phyloP scores from a whole-genome alignment of 148 eudicot genomes.

The Tetragonia tetragonoides region DNA sequence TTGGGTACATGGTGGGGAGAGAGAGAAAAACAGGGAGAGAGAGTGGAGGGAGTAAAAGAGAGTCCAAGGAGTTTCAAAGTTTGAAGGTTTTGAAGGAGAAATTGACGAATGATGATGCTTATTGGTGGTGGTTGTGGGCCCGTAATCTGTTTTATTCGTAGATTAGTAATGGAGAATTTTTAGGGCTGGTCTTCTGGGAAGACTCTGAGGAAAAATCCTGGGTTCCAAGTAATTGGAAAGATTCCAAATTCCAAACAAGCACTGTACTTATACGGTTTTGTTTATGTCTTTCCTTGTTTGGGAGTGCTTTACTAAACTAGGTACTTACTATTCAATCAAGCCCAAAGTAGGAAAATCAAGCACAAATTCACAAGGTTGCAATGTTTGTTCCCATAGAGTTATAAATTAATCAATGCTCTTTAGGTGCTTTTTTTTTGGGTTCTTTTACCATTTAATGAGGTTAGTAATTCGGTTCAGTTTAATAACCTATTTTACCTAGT shows the following conservation, averaged over 20 bases:
- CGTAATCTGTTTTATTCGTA: neutral
- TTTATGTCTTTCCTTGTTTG: neutral
- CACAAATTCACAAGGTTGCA: no score
- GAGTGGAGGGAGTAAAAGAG: neutral
- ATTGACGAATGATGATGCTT: neutral
- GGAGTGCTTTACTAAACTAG: no score
- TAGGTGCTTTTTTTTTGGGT: no score
- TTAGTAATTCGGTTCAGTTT: no score
- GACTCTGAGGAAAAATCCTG: neutral
- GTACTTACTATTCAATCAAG: no score
- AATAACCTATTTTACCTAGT: no score
- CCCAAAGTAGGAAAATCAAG: no score
- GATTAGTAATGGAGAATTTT: neutral
- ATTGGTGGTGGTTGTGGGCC: constrained; percentile 10
- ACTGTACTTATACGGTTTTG: neutral
- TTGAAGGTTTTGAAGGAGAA: constrained; percentile 5
- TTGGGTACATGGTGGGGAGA: neutral
- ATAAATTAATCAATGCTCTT: no score
- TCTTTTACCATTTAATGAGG: no score
- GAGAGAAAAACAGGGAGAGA: neutral
- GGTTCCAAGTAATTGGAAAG: constrained; percentile 1
- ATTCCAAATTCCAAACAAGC: neutral
- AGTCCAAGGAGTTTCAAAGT: constrained; percentile 2
- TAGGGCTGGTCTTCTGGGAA: neutral
- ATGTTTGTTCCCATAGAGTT: no score